Base-by-base conservation (phyloP, 768 basidiomycete species). In the Tubosaeta brunneosetosa region DNA sequence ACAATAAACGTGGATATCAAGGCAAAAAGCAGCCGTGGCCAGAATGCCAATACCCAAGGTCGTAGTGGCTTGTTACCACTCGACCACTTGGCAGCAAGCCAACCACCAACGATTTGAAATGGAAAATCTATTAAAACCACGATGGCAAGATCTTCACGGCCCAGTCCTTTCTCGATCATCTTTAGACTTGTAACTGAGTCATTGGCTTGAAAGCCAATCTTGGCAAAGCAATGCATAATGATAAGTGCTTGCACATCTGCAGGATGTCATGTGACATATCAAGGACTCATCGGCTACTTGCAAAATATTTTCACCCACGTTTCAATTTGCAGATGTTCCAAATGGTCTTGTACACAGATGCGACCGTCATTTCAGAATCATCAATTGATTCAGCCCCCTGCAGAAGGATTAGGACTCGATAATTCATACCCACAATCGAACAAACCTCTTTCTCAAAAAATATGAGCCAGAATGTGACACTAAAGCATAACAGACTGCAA, bases 91-190 rank as follows among this genome's bases (percentile, higher is more conserved):
- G 92, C 95, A 1, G 94, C 92, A 25, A 95, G 74, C 87, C 90
- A 98, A 6, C 95, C 95, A 19, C 91, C 94, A 51, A 89, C 65
- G 47, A 99, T 92, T 74, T 98, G 94, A 73, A 97, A 95, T 2
- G 97, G 97, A 61, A 98, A 97, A 70, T 99, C 97, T 58, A 98
- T 87, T 36, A 98, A 82, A 41, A 95, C 94, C 4, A 92, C 88
- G 14, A 94, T 77, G n/a, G 97, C 94, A 36, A 98, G 78, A 61
- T 99, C 97, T 74, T 98, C 97, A 37, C 94, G 87, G 53, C 85
- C 88, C 49, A 99, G 78, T 2, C 97, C 97, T 65, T 98, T 98
- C 69, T 99, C 97, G 40, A 99, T 88, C 73, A 98, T 82, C 66
- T 99, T 99, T 41, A 98, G 78, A 22, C 82, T 84, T 3, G 91